phyloP scores from a whole-genome alignment of 164 flowering plant genomes.

The Buxus sempervirens region DNA sequence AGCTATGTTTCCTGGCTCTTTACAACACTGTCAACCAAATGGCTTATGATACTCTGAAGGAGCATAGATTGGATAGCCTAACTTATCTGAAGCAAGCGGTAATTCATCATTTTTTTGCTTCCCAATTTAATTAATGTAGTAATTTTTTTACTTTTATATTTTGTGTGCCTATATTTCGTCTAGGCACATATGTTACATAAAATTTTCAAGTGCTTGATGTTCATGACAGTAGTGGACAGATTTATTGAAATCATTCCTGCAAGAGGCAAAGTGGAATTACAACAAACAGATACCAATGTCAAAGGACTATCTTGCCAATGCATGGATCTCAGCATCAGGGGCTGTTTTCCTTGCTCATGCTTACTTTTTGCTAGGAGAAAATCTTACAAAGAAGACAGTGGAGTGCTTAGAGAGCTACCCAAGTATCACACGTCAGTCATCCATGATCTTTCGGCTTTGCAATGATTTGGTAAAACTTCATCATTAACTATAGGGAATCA shows the following conservation, averaged over 20 bases:
- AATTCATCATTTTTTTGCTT: neutral
- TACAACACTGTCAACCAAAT: constrained; percentile 12
- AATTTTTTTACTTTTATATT: neutral
- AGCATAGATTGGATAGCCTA: neutral
- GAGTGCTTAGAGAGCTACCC: constrained; percentile 4
- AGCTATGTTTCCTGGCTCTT: constrained; percentile 15
- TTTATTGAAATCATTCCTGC: constrained; percentile 32
- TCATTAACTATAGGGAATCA: no score
- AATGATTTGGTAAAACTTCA: constrained; percentile 19
- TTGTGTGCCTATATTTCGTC: neutral
- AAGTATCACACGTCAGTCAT: neutral
- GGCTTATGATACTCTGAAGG: constrained; percentile 7
- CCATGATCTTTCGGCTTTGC: constrained; percentile 14
- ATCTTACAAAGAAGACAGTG: neutral
- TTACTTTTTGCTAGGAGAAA: constrained; percentile 7
- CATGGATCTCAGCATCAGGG: constrained; percentile 35
- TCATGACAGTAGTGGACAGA: constrained; percentile 38
- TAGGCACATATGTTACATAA: neutral
- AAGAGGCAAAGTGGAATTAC: constrained; percentile 48
- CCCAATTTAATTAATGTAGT: neutral
- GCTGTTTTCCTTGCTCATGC: constrained; percentile 24
- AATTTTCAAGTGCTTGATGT: neutral
- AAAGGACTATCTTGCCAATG: constrained; percentile 40
- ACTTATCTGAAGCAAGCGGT: constrained; percentile 9
- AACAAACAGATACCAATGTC: constrained; percentile 33